Evolutionary conservation across 768 basidiomycete genomes (phyloP).

Genomic region (Dendrothele bispora): DNA sequence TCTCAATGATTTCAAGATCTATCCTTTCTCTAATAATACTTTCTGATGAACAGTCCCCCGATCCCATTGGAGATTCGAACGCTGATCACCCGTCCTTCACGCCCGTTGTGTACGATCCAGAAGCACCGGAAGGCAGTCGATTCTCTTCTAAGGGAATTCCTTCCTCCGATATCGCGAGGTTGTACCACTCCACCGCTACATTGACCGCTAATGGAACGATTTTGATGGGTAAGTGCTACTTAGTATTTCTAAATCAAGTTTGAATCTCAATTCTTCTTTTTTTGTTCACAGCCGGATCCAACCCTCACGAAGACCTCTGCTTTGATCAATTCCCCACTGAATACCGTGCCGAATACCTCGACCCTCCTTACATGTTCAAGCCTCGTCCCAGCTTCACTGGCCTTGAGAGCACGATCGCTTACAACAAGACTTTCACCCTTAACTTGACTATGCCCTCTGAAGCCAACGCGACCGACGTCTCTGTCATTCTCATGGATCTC

Average conservation of each 20-base stretch:
- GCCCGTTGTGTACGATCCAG: slow-evolving; percentile 26
- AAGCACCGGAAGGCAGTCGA: slow-evolving; percentile 21
- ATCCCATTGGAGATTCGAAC: slow-evolving; percentile 29
- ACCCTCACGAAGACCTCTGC: slow-evolving; percentile 26
- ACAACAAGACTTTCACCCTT: slow-evolving; percentile 15
- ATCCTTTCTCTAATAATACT: background rate
- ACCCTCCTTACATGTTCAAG: slow-evolving; percentile 20
- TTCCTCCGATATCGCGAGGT: slow-evolving; percentile 22
- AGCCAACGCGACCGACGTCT: background rate
- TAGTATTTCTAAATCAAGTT: slow-evolving; percentile 3
- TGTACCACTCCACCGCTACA: slow-evolving; percentile 33
- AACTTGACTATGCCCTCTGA: slow-evolving; percentile 9
- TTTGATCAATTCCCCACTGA: slow-evolving; percentile 9
- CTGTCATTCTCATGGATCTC: slow-evolving; percentile 1
- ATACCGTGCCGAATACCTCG: slow-evolving; percentile 17
- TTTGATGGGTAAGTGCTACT: slow-evolving; percentile 7
- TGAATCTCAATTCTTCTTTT: slow-evolving; percentile 9
- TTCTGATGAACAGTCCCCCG: slow-evolving; percentile 12
- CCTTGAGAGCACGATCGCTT: slow-evolving; percentile 12
- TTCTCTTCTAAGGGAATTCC: slow-evolving; percentile 24
- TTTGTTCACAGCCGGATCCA: slow-evolving; percentile 24
- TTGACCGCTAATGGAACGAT: slow-evolving; percentile 14
- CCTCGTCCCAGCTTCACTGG: slow-evolving; percentile 12
- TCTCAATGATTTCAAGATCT: background rate
- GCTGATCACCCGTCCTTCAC: slow-evolving; percentile 25